These are phyloP conservation scores for Diaporthe humulicola DNA, from an alignment of 2,329 filamentous ascomycete species.

Conservation along the genomic window DNA sequence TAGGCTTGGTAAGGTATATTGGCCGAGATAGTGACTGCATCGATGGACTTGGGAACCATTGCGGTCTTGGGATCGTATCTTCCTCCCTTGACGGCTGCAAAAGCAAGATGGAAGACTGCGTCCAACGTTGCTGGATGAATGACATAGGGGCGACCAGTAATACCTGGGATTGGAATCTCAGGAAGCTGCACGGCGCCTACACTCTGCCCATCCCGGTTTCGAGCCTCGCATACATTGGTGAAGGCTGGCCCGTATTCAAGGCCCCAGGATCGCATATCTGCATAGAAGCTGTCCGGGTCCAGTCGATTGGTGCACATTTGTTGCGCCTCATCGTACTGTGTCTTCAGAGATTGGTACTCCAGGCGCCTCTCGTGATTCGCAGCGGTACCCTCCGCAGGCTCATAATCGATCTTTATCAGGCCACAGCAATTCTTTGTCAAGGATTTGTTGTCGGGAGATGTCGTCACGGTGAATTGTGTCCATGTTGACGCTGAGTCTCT, in stretches of 20 bases:
- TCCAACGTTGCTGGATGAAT: conserved; percentile 54
- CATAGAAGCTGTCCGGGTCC: neutral
- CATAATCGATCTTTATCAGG: conserved; percentile 35
- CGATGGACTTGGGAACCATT: conserved; percentile 9
- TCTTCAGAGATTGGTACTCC: conserved; percentile 15
- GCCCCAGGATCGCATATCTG: neutral
- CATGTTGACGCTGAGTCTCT: conserved; percentile 33
- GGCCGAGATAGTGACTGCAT: conserved; percentile 33
- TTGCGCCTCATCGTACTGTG: conserved; percentile 30
- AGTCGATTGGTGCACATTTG: neutral
- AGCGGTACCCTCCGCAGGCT: conserved; percentile 30
- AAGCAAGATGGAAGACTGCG: conserved; percentile 47
- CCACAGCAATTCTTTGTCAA: conserved; percentile 35
- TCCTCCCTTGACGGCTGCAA: neutral
- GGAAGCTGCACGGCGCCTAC: neutral
- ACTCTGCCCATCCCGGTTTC: neutral
- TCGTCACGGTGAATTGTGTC: conserved; percentile 36
- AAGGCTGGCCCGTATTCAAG: neutral
- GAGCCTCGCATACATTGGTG: neutral
- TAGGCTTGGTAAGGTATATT: conserved; percentile 31
- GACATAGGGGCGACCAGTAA: conserved; percentile 40
- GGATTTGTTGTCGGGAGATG: conserved; percentile 32
- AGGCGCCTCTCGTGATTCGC: conserved; percentile 27
- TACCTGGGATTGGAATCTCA: neutral
- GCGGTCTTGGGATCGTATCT: neutral